Conservation (phyloP, 140 eudicot species). For the Flaveria floridana region DNA sequence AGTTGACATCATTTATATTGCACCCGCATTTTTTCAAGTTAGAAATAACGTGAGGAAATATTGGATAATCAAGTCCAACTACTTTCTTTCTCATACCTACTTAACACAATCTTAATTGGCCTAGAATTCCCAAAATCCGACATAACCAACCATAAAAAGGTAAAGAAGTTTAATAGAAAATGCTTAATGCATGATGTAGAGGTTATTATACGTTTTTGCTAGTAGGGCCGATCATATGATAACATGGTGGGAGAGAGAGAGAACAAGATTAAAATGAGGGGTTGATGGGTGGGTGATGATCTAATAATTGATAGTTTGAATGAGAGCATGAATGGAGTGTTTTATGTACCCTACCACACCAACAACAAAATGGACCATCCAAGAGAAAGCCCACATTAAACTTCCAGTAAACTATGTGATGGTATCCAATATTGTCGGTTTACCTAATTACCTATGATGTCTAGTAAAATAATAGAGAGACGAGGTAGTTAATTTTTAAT, state of each 20-base stretch:
- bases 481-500: no score
- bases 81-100: no score
- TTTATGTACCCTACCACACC: conserved; percentile 39
- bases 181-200: not conserved
- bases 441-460: not conserved
- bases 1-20: no score
- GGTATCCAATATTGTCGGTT: conserved; percentile 19
- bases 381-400: conserved; percentile 13
- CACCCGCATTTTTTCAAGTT: no score
- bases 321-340: conserved; percentile 40
- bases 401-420: conserved; percentile 6
- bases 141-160: conserved; percentile 7
- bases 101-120: not conserved
- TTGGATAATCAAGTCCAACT: no score
- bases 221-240: conserved; percentile 18
- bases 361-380: conserved; percentile 36
- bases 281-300: conserved; percentile 34
- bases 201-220: not conserved
- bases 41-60: no score
- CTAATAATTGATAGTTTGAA: conserved; percentile 42
- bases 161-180: not conserved
- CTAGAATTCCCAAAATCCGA: not conserved
- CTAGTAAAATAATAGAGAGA: not conserved
- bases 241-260: conserved; percentile 17
- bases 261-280: conserved; percentile 25